These are phyloP conservation scores for Ophiostoma montium DNA, from an alignment of 2,329 filamentous ascomycete species.

Conservation along the genomic window DNA sequence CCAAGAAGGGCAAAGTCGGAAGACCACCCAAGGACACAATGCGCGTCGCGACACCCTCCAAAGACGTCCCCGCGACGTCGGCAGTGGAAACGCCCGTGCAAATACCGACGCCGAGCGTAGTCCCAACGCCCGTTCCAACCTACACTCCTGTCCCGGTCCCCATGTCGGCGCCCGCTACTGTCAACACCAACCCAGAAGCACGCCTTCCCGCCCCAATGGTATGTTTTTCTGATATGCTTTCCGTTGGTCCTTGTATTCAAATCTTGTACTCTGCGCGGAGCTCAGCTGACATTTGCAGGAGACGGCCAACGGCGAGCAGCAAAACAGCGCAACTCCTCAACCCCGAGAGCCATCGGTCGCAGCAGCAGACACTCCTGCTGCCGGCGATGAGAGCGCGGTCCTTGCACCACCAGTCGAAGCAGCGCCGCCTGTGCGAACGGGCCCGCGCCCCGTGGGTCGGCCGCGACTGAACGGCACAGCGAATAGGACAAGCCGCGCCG, in stretches of 20 bases:
- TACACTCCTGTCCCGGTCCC: neutral
- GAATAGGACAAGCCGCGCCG: neutral
- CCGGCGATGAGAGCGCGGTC: neutral
- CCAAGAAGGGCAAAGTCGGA: neutral
- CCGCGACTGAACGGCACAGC: neutral
- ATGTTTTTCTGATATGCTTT: neutral
- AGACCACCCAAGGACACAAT: neutral
- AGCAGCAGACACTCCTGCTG: neutral
- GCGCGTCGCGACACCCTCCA: neutral
- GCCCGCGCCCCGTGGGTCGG: neutral
- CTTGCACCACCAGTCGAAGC: neutral
- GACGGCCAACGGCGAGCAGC: neutral
- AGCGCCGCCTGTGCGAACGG: neutral
- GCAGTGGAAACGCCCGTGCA: neutral
- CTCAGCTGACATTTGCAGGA: neutral
- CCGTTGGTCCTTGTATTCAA: no score
- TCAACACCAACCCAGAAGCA: neutral
- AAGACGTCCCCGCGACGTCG: neutral
- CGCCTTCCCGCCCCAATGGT: neutral
- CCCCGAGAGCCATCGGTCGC: neutral
- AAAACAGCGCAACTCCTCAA: neutral
- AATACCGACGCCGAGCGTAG: neutral
- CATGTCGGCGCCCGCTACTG: neutral
- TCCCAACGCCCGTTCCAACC: neutral
- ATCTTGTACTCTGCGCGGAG: neutral